These are phyloP conservation scores for Fusarium setosum DNA, from an alignment of 2,329 filamentous ascomycete species.

Conservation along the genomic window DNA sequence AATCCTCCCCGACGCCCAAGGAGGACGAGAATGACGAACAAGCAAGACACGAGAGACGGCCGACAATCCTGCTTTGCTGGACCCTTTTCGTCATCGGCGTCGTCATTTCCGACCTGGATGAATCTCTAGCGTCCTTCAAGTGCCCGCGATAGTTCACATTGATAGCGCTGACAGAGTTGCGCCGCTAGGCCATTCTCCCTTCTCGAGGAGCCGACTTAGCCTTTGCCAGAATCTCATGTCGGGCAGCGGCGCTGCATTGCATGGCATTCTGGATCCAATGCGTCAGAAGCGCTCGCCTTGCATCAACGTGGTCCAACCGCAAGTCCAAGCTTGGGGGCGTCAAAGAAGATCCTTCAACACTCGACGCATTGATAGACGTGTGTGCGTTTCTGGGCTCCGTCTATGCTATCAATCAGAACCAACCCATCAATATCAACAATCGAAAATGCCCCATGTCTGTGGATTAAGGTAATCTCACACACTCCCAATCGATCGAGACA, in stretches of 20 bases:
- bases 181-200: not conserved
- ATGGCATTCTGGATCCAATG: constrained; percentile 12
- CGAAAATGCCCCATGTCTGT: not conserved
- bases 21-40: not conserved
- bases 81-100: constrained; percentile 23
- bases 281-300: constrained; percentile 27
- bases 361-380: not conserved
- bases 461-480: constrained; percentile 4
- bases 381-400: not conserved
- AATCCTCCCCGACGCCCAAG: not conserved
- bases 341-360: constrained; percentile 29
- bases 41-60: not conserved
- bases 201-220: not conserved
- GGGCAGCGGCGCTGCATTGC: constrained; percentile 16
- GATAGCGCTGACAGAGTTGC: not conserved
- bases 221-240: constrained; percentile 11
- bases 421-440: not conserved
- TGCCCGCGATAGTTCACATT: constrained; percentile 16
- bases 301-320: constrained; percentile 41
- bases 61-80: constrained; percentile 10
- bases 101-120: constrained; percentile 7
- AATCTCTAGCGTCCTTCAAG: constrained; percentile 17
- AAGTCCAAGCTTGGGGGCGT: constrained; percentile 16
- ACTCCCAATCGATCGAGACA: constrained; percentile 7
- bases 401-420: not conserved